Conservation (phyloP, 805 yeast genomes). For the Lipomyces sp. region DNA sequence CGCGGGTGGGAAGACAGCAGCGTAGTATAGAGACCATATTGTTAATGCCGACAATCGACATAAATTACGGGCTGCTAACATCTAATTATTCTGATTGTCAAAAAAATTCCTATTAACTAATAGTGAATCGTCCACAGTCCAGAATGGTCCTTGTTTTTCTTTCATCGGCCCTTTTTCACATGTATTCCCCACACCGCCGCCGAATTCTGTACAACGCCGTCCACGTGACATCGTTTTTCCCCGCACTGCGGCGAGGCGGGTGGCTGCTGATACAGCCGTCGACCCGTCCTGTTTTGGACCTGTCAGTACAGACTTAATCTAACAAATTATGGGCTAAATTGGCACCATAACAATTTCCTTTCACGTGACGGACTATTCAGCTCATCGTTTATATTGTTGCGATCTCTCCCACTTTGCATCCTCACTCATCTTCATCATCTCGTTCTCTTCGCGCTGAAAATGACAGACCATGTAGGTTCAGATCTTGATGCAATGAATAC, state of each 20-base stretch:
- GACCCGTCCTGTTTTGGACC: background rate
- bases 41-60: no score
- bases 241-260: background rate
- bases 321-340: no score
- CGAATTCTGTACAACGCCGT: background rate
- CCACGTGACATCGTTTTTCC: background rate
- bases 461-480: constrained; percentile 8
- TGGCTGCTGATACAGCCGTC: no score
- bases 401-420: background rate
- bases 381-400: background rate
- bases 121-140: no score
- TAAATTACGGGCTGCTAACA: no score
- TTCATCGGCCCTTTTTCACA: background rate
- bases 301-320: background rate
- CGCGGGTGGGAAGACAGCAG: no score
- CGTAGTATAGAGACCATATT: no score
- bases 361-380: background rate
- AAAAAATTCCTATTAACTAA: no score
- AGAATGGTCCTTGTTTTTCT: no score
- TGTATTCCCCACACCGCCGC: background rate
- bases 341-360: background rate
- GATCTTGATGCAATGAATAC: background rate
- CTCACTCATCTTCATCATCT: background rate
- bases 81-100: no score
- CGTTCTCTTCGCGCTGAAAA: background rate